Conservation (phyloP, 805 yeast species). For the Millerago galiae region DNA sequence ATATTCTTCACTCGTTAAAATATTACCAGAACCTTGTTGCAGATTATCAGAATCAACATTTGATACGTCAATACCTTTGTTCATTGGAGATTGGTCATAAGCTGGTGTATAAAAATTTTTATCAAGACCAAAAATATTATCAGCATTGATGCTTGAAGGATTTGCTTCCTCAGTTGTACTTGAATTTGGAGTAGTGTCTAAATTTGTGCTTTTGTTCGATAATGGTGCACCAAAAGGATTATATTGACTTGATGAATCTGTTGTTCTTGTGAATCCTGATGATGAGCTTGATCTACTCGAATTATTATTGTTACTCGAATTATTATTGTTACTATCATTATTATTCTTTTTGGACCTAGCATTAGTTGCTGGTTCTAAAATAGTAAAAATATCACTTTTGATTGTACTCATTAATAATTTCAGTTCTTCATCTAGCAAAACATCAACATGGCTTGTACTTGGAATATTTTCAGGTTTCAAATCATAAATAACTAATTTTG, state of each 20-base stretch:
- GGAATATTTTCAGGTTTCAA: constrained; percentile 17
- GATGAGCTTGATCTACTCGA: background rate
- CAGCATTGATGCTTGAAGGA: constrained; percentile 1
- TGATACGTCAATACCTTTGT: background rate
- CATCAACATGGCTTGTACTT: constrained; percentile 11
- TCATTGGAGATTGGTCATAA: background rate
- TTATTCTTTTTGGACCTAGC: background rate
- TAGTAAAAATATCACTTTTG: constrained; percentile 10
- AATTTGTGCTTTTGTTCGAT: background rate
- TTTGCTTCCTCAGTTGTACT: background rate
- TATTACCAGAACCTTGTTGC: background rate
- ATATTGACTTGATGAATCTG: background rate
- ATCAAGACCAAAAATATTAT: constrained; percentile 4
- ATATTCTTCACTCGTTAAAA: constrained; percentile 19
- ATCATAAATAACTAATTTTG: constrained; percentile 7
- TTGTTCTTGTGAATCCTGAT: background rate
- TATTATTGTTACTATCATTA: no score
- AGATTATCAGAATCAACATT: background rate
- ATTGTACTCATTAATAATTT: constrained; percentile 8
- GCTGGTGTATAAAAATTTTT: background rate
- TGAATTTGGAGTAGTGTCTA: background rate
- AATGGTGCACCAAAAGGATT: constrained; percentile 1
- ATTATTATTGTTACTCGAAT: background rate
- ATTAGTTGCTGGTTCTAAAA: constrained; percentile 13
- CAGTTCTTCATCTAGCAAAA: constrained; percentile 13